A percentile compares a stretch with the other conserved stretches of the same genome.
These are phyloP conservation scores for Chrysoporthe puriensis DNA, from an alignment of 2,329 filamentous ascomycete species.

Conservation along the genomic window DNA sequence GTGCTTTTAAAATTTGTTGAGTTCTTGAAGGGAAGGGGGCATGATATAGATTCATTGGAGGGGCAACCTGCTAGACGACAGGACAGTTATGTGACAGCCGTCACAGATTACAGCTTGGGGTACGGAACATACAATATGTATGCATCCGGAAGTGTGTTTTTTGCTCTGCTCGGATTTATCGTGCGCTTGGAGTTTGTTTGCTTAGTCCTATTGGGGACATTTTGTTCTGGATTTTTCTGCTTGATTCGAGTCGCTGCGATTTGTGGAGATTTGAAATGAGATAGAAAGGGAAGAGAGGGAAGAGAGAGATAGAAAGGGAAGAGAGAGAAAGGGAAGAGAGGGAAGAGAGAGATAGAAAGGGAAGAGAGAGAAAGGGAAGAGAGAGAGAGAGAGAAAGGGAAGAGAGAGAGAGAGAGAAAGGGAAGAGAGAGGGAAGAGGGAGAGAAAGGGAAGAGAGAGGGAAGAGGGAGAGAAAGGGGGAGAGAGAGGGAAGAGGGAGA, in stretches of 20 bases:
- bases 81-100: background rate
- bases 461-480: background rate
- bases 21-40: background rate
- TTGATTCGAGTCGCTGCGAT: background rate
- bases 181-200: background rate
- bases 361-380: too few species aligned
- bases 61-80: slow-evolving; percentile 12
- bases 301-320: background rate
- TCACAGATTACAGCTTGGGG: background rate
- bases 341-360: background rate
- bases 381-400: background rate
- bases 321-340: background rate
- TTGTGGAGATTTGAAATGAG: background rate
- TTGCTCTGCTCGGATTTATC: background rate
- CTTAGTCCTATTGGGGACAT: background rate
- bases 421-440: background rate
- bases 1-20: background rate
- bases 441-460: background rate
- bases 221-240: background rate
- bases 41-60: slow-evolving; percentile 2
- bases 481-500: background rate
- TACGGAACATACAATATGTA: background rate
- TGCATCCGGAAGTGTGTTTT: background rate
- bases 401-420: background rate
- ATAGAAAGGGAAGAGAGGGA: background rate